These are phyloP conservation scores for Aphanocladium album DNA, from an alignment of 2,329 filamentous ascomycete genomes.

Conservation along the genomic window DNA sequence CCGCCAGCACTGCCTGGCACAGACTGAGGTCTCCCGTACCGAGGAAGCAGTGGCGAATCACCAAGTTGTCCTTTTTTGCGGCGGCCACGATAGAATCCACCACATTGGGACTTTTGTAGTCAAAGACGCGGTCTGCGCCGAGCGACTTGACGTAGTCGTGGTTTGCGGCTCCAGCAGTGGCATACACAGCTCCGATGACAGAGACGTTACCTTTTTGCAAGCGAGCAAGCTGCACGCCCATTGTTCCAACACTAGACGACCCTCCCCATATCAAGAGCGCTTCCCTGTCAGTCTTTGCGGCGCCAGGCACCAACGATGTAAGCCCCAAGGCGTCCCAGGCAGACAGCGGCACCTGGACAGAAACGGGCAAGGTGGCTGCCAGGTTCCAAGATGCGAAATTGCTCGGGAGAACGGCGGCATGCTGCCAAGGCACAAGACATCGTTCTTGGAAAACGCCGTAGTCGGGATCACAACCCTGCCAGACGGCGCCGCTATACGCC, in stretches of 20 bases:
- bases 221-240: slow-evolving; percentile 36
- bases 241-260: slow-evolving; percentile 40
- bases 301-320: not conserved
- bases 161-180: slow-evolving; percentile 32
- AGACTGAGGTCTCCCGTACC: slow-evolving; percentile 30
- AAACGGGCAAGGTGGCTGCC: slow-evolving; percentile 26
- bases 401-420: slow-evolving; percentile 29
- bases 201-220: slow-evolving; percentile 18
- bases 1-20: slow-evolving; percentile 34
- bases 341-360: slow-evolving; percentile 17
- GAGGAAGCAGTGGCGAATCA: slow-evolving; percentile 36
- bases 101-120: slow-evolving; percentile 31
- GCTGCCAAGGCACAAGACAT: slow-evolving; percentile 37
- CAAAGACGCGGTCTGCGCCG: slow-evolving; percentile 36
- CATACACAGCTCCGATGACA: slow-evolving; percentile 35
- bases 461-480: slow-evolving; percentile 38
- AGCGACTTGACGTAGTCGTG: slow-evolving; percentile 28
- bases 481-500: slow-evolving; percentile 34
- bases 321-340: slow-evolving; percentile 37
- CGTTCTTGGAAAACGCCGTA: slow-evolving; percentile 43
- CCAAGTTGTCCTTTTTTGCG: slow-evolving; percentile 30
- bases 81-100: slow-evolving; percentile 30
- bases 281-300: slow-evolving; percentile 17
- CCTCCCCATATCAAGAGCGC: slow-evolving; percentile 38
- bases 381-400: slow-evolving; percentile 33